Conservation (phyloP, 495 filamentous ascomycete genomes). For the Aspergillus bridgeri region DNA sequence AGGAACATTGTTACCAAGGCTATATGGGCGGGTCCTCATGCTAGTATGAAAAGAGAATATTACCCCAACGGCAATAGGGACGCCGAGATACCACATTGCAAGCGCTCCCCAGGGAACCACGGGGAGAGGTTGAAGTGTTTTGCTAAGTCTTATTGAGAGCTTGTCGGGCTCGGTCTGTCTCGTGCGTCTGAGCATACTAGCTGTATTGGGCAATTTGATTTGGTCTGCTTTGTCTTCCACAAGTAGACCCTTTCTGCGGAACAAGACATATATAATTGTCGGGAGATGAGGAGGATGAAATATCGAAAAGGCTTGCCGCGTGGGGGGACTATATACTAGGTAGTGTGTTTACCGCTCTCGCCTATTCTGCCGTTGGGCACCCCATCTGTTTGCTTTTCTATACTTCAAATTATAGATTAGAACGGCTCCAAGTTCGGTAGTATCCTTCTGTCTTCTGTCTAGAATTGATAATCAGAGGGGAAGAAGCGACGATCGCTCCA, state of each 20-base stretch:
- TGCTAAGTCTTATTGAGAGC: constrained; percentile 13
- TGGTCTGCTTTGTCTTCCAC: constrained; percentile 1
- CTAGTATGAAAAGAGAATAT: constrained; percentile 4
- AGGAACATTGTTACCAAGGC: constrained; percentile 12
- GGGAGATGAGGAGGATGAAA: not conserved
- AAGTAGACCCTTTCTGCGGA: not conserved
- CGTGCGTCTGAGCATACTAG: constrained; percentile 11
- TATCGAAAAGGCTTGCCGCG: not conserved
- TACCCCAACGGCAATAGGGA: constrained; percentile 20
- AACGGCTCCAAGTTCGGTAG: no score
- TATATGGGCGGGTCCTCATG: not conserved
- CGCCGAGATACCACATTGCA: constrained; percentile 21
- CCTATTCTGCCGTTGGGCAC: no score
- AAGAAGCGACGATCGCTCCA: no score
- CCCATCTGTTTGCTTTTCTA: no score
- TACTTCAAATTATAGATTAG: no score
- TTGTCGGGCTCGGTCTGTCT: constrained; percentile 19
- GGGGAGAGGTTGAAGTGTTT: constrained; percentile 12
- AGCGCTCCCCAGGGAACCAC: constrained; percentile 20
- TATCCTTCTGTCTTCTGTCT: no score
- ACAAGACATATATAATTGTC: not conserved
- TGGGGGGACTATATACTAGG: no score
- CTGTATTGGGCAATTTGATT: constrained; percentile 5
- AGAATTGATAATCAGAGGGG: no score
- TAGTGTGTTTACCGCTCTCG: no score